Evolutionary conservation across 108 stramenopile genomes (phyloP), one percentile per base, ranked within the genome.

Genomic region (Nannochloropsis granulata): DNA sequence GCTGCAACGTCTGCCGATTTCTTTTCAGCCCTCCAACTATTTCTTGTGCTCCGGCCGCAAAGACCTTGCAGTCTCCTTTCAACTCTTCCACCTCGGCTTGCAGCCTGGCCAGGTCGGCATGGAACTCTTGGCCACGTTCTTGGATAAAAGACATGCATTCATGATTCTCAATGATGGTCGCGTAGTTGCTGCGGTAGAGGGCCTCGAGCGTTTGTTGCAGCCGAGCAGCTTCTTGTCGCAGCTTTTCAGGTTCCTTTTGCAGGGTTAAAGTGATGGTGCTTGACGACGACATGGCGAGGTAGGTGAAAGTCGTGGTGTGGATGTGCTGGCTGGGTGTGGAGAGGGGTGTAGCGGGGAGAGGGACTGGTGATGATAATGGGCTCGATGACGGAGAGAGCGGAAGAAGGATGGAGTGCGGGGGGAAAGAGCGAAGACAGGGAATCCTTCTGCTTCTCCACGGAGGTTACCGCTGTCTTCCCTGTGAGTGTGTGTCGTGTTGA

Each of bases 1-100:
- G 88, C 83, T 84, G 82, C 24, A 88, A 83, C 13, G 88, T 88
- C 83, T 88, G 86, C 42, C 85, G 86, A 82, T 88, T 88, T 43
- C 88, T 25, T 82, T 86, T 88, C 78, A 84, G 86, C 10, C 84
- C 88, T 13, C 79, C 86, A 25, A 88, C 56, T 5, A 87, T 46
- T 13, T 13, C 45, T 46, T 46, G 45, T 46, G 45, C 45, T 13
- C 45, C 45, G 13, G 45, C 45, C 13, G 45, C 16, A 46, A 46
- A 46, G 13, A 16, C 14, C 14, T 16, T 16, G 16, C 45, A 46
- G 14, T 13, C 45, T 16, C 16, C 45, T 46, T 46, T 46, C 45
- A 46, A 16, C 13, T 16, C 45, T 46, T 16, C 45, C 16, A 46
- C 45, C 16, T 46, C 45, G 14, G 13, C 45, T 16, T 46, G 45